Conservation (phyloP, 2,329 filamentous ascomycete genomes). For the Monosporascus sp. region DNA sequence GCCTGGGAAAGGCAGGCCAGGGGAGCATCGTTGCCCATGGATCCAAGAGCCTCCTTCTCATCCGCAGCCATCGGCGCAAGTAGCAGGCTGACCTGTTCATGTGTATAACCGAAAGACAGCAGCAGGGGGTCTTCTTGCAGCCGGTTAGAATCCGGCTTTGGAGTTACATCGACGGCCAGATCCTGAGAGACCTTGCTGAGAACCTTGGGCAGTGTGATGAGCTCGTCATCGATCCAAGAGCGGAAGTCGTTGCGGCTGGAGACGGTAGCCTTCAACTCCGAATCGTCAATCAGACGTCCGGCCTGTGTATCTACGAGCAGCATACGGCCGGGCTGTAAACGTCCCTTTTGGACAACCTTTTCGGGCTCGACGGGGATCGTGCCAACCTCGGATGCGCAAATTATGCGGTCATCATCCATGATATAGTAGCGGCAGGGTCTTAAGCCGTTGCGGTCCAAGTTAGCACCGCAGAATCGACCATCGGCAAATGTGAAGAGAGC, state of each 20-base stretch:
- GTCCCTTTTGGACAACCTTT: slow-evolving; percentile 84
- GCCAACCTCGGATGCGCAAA: slow-evolving; percentile 94
- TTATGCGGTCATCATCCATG: slow-evolving; percentile 92
- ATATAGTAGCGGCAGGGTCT: slow-evolving; percentile 96
- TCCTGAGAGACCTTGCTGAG: slow-evolving; percentile 57
- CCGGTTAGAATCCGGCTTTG: slow-evolving; percentile 61
- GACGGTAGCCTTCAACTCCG: slow-evolving; percentile 85
- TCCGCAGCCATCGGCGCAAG: slow-evolving; percentile 95
- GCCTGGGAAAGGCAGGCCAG: slow-evolving; percentile 87
- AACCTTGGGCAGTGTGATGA: slow-evolving; percentile 76
- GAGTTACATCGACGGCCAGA: slow-evolving; percentile 55
- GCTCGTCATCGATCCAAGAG: slow-evolving; percentile 79
- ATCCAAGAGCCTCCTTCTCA: slow-evolving; percentile 93
- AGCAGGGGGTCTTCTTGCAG: slow-evolving; percentile 83
- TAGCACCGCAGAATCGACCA: slow-evolving; percentile 93
- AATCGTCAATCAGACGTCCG: slow-evolving; percentile 90
- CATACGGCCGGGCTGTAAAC: slow-evolving; percentile 93
- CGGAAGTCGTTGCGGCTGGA: slow-evolving; percentile 84
- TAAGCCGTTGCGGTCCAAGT: slow-evolving; percentile 91
- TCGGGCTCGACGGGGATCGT: slow-evolving; percentile 90
- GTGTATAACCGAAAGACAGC: slow-evolving; percentile 86
- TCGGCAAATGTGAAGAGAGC: slow-evolving; percentile 97
- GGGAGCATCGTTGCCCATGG: slow-evolving; percentile 96
- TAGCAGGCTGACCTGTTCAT: slow-evolving; percentile 89
- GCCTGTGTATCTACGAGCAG: slow-evolving; percentile 84